These are phyloP conservation scores for Ilex paraguariensis DNA, from an alignment of 305 asterid species.

Conservation along the genomic window DNA sequence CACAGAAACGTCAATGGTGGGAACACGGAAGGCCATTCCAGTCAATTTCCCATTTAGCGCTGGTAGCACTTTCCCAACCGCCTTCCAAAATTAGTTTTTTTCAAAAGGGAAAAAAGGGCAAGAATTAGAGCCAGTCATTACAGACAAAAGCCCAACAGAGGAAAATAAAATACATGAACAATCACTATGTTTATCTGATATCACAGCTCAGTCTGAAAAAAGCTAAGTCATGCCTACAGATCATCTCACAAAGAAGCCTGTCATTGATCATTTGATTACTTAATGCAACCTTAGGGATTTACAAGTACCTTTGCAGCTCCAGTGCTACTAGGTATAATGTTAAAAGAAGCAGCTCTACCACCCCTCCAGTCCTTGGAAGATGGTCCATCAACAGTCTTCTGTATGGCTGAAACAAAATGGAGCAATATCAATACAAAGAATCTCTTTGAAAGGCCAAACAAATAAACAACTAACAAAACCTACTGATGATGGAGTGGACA, in stretches of 20 bases:
- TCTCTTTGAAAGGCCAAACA: no score
- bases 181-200: no score
- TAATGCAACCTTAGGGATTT: background rate
- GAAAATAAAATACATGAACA: no score
- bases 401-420: conserved; percentile 5
- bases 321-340: background rate
- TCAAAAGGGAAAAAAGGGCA: background rate
- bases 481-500: conserved; percentile 24
- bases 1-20: background rate
- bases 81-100: conserved; percentile 16
- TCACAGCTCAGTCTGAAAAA: no score
- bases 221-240: no score
- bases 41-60: background rate
- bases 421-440: no score
- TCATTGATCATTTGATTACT: no score
- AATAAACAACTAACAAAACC: conserved; percentile 1
- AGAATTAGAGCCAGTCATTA: background rate
- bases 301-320: conserved; percentile 19
- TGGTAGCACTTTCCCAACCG: background rate
- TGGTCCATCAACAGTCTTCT: conserved; percentile 1
- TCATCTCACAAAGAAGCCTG: no score
- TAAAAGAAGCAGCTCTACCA: background rate
- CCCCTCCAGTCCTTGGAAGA: background rate
- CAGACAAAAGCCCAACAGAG: no score
- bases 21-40: conserved; percentile 1